Evolutionary conservation across 176 grass and related monocot species (phyloP).

Genomic region (Aegilops speltoides): DNA sequence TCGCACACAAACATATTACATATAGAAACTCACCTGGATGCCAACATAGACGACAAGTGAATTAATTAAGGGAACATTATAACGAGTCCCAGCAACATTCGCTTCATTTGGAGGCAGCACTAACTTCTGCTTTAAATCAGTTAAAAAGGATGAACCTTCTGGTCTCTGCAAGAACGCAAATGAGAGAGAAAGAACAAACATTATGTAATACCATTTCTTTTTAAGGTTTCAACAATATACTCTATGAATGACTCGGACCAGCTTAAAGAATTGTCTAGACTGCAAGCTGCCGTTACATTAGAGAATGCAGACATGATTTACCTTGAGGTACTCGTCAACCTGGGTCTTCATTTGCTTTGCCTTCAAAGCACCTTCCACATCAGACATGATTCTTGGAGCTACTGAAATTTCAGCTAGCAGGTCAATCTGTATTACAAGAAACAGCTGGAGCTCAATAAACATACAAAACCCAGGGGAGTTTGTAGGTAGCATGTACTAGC

Average conservation of each 20-base stretch:
- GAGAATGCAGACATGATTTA: slow-evolving; percentile 28
- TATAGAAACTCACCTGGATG: slow-evolving; percentile 71
- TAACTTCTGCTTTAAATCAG: slow-evolving; percentile 79
- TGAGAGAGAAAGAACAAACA: slow-evolving; percentile 14
- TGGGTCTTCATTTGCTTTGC: slow-evolving; percentile 85
- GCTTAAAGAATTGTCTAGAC: slow-evolving; percentile 4
- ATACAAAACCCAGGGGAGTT: background rate
- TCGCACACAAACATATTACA: slow-evolving; percentile 1
- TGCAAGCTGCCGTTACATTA: background rate
- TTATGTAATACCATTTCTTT: background rate
- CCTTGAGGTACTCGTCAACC: slow-evolving; percentile 97
- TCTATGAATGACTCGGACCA: background rate
- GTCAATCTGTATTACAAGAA: slow-evolving; percentile 78
- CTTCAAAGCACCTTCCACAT: slow-evolving; percentile 81
- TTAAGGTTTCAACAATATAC: background rate
- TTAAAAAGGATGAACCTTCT: slow-evolving; percentile 78
- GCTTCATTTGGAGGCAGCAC: slow-evolving; percentile 77
- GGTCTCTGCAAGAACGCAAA: slow-evolving; percentile 49
- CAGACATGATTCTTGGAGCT: slow-evolving; percentile 85
- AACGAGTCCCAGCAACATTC: slow-evolving; percentile 68
- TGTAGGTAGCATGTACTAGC: background rate
- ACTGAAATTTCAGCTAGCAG: slow-evolving; percentile 81
- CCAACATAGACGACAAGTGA: slow-evolving; percentile 93
- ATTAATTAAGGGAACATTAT: slow-evolving; percentile 90
- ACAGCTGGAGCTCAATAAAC: slow-evolving; percentile 18